Conservation (phyloP, 2,329 filamentous ascomycete genomes). For the Trichoderma endophyticum region DNA sequence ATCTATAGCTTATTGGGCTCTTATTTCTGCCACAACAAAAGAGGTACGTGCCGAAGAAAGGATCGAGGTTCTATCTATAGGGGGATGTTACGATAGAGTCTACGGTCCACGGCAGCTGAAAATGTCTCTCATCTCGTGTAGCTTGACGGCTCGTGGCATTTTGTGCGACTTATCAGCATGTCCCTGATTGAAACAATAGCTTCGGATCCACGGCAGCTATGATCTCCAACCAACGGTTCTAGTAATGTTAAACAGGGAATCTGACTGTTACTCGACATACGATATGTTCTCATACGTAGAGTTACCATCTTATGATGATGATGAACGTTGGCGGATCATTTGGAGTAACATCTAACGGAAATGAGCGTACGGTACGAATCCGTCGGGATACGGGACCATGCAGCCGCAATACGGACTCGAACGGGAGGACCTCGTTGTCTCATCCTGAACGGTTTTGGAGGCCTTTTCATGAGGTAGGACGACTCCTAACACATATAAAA, state of each 20-base stretch:
- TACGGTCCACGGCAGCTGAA: slow-evolving; percentile 8
- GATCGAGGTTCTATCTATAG: background rate
- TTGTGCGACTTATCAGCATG: background rate
- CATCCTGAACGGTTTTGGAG: background rate
- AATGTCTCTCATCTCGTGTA: background rate
- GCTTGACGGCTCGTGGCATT: background rate
- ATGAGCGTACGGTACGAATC: background rate
- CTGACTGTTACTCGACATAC: background rate
- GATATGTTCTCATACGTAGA: background rate
- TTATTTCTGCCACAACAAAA: background rate
- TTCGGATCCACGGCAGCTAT: background rate
- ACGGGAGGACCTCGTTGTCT: background rate
- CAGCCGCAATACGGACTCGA: slow-evolving; percentile 20
- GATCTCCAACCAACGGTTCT: background rate
- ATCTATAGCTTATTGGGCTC: background rate
- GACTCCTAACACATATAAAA: background rate
- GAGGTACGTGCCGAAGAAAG: no score
- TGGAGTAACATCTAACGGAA: background rate
- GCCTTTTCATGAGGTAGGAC: background rate
- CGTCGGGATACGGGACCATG: slow-evolving; percentile 20
- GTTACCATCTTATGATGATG: background rate
- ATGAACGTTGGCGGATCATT: background rate
- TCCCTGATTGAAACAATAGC: slow-evolving; percentile 12
- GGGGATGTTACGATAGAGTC: background rate
- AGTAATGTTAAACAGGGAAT: background rate